Evolutionary conservation across 2,329 filamentous ascomycete genomes (phyloP), one percentile per base, ranked within the genome.

Genomic region (Paracoccidioides brasiliensis): DNA sequence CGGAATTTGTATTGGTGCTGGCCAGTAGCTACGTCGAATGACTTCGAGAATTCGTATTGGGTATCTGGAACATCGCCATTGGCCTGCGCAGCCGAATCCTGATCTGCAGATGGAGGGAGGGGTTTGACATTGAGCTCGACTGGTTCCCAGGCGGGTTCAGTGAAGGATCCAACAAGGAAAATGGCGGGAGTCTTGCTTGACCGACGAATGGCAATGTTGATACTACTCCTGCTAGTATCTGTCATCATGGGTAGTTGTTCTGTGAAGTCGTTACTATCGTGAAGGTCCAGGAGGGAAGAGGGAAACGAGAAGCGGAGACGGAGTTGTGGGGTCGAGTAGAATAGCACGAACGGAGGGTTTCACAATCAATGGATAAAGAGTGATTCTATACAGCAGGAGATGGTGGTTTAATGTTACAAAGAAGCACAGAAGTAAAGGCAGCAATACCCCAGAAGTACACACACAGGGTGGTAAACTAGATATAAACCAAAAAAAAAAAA

Each of bases 1-100:
- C 64, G 63, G 55, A 67, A 67, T 52, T 58, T 57, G 58, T 66
- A 67, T 42, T 64, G 57, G 55, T 65, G 62, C 52, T 64, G 58
- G 15, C 65, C 65, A 22, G 57, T 53, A 4, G 56, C 37, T 15
- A 64, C 30, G 37, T 62, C 43, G 22, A 64, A 56, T 2, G 61
- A 57, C 32, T 56, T 58, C 30, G 56, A 63, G 55, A 64, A 64
- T 7, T 64, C 55, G 54, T 57, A 64, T 50, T 61, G 56, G 44
- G 59, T 59, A 56, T 55, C 58, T 40, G 45, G 55, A 54, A 59
- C 54, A 33, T 61, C 59, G 37, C 58, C 60, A 43, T 61, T 57
- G 35, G 56, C 57, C 14, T 56, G 45, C 44, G 56, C 44, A 38
- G 56, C 52, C 45, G 59, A 57, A 32, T 62, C 43, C 8, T 46